phyloP scores from a whole-genome alignment of 371 early-diverging fungal species.

The Rhizopus microsporus region DNA sequence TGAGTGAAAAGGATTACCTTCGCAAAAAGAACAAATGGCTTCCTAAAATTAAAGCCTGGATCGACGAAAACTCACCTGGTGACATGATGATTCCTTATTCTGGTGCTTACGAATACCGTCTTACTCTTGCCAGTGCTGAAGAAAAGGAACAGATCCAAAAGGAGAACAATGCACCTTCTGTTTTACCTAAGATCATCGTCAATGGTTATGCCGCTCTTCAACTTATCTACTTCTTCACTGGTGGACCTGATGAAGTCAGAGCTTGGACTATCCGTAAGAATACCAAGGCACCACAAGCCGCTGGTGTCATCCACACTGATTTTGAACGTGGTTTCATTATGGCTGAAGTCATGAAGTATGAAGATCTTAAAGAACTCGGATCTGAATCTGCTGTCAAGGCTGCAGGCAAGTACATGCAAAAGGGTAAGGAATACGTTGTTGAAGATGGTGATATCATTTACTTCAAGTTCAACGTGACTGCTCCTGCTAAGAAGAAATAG shows the following conservation, averaged over 20 bases:
- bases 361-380: constrained; percentile 81
- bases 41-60: constrained; percentile 88
- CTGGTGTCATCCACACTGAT: constrained; percentile 89
- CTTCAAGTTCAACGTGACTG: constrained; percentile 70
- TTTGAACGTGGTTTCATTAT: constrained; percentile 98
- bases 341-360: constrained; percentile 95
- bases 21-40: constrained; percentile 94
- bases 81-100: constrained; percentile 93
- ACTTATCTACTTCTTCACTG: constrained; percentile 97
- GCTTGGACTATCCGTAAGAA: constrained; percentile 94
- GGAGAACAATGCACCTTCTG: constrained; percentile 63
- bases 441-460: constrained; percentile 90
- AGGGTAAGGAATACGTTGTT: constrained; percentile 96
- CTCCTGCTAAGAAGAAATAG: constrained; percentile 35
- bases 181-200: constrained; percentile 88
- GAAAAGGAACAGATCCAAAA: constrained; percentile 69
- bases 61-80: constrained; percentile 84
- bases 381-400: constrained; percentile 91
- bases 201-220: constrained; percentile 91
- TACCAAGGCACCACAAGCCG: constrained; percentile 97
- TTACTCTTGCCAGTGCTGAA: constrained; percentile 46
- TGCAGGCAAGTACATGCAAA: constrained; percentile 91
- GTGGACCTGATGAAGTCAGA: constrained; percentile 93
- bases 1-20: constrained; percentile 86
- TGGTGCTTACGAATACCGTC: constrained; percentile 75